Evolutionary conservation across 148 eudicot species (phyloP), one percentile per base, ranked within the genome.

Genomic region (Cornus suecica): DNA sequence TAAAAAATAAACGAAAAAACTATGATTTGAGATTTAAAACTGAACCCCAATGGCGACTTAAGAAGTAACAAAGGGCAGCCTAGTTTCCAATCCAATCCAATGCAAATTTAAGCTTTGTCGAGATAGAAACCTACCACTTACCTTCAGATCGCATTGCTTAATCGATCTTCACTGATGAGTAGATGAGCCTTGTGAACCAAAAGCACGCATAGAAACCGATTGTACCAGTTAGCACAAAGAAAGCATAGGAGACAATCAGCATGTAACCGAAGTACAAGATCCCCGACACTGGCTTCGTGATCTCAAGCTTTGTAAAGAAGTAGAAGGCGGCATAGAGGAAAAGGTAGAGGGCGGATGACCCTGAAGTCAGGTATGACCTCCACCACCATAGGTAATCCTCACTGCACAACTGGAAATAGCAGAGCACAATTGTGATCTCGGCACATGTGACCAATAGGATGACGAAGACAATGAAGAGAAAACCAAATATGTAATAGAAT

Each of bases 311-410:
- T 1, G 90, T 83, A 86, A 84, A 87, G 80, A 87, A 87, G 75
- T 87, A 87, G 77, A 87, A 87, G 1, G 84, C 78, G 0, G 90
- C 86, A 68, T 87, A 87, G 22, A 87, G 82, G 80, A 87, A 87
- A 10, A 87, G 84, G 75, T 87, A 87, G 22, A 87, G 29, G 1
- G 90, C 87, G 0, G 90, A 87, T 4, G 90, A 87, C 41, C 90
- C 90, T 37, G 90, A 84, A 37, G 90, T 84, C 63, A 87, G 76
- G 69, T 84, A 87, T 1, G 90, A 82, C 41, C 90, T 82, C 90
- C 90, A 87, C 90, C 90, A 87, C 90, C 90, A 87, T 8, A 73
- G 83, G 54, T 87, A 87, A 70, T 87, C 90, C 56, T 84, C 90
- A 45, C 90, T 82, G 81, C 90, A 87, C 1, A 87, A 72, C 74